Evolutionary conservation across 1,139 yeast genomes (phyloP).

Genomic region (Protomyces lactucae-debilis): DNA sequence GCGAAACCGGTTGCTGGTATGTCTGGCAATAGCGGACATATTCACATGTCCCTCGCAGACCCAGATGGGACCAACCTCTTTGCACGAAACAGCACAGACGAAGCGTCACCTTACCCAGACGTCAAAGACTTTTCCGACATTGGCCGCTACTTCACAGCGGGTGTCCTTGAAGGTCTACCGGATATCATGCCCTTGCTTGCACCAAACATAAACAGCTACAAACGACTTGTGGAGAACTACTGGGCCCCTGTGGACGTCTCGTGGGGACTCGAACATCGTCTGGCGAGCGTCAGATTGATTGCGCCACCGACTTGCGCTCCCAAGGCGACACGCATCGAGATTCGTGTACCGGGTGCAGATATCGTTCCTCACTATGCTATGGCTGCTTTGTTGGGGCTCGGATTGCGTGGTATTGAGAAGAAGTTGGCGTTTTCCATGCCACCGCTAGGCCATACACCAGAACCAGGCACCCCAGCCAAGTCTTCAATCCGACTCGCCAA

Average conservation of each 20-base stretch:
- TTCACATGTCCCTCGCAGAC: slow-evolving; percentile 39
- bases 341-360: slow-evolving; percentile 43
- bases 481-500: slow-evolving; percentile 36
- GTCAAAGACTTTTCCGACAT: slow-evolving; percentile 36
- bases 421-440: slow-evolving; percentile 36
- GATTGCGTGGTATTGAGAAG: slow-evolving; percentile 39
- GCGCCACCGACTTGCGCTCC: slow-evolving; percentile 38
- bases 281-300: slow-evolving; percentile 41
- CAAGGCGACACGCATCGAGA: slow-evolving; percentile 38
- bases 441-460: slow-evolving; percentile 37
- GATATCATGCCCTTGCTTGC: slow-evolving; percentile 42
- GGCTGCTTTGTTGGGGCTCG: slow-evolving; percentile 41
- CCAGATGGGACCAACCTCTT: slow-evolving; percentile 38
- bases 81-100: slow-evolving; percentile 36
- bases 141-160: slow-evolving; percentile 41
- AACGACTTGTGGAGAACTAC: slow-evolving; percentile 41
- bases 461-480: slow-evolving; percentile 22
- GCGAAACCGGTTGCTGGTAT: slow-evolving; percentile 41
- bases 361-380: slow-evolving; percentile 41
- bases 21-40: slow-evolving; percentile 43
- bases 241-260: slow-evolving; percentile 42
- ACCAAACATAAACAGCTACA: slow-evolving; percentile 39
- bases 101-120: slow-evolving; percentile 38
- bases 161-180: slow-evolving; percentile 39
- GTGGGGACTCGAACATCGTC: slow-evolving; percentile 43